Conservation (phyloP, 192 early-diverging fungal species). For the Pilaira anomala region DNA sequence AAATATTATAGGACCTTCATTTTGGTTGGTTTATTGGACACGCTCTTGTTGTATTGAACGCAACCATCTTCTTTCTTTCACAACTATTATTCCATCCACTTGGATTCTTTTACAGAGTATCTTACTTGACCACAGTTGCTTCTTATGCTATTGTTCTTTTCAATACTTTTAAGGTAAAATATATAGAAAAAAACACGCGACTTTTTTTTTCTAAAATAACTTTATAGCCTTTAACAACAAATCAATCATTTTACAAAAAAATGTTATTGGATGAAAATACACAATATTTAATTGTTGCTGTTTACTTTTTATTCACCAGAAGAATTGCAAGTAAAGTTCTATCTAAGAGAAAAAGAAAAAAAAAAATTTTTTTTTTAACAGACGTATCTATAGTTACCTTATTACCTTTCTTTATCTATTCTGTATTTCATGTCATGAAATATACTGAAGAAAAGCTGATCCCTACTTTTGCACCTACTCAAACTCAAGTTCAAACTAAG, state of each 20-base stretch:
- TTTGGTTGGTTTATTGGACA: slow-evolving; percentile 35
- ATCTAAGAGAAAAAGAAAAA: too few species aligned
- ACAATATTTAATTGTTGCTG: slow-evolving; percentile 18
- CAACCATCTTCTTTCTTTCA: slow-evolving; percentile 22
- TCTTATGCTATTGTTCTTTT: slow-evolving; percentile 32
- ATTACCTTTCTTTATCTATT: slow-evolving; percentile 24
- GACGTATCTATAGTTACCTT: slow-evolving; percentile 26
- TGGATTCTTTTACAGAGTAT: slow-evolving; percentile 21
- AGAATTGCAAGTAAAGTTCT: slow-evolving; percentile 33
- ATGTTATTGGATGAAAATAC: slow-evolving; percentile 33
- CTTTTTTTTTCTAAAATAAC: not conserved
- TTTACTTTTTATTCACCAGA: slow-evolving; percentile 28
- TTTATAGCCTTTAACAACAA: not conserved
- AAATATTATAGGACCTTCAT: slow-evolving; percentile 26
- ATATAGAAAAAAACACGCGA: not conserved
- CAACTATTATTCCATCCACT: slow-evolving; percentile 20
- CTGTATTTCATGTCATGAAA: slow-evolving; percentile 28
- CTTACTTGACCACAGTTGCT: slow-evolving; percentile 17
- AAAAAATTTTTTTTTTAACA: not conserved
- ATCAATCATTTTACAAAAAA: slow-evolving; percentile 11
- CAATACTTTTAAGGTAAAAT: slow-evolving; percentile 26
- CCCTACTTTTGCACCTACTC: slow-evolving; percentile 23
- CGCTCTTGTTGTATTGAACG: not conserved
- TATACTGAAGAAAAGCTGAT: slow-evolving; percentile 15
- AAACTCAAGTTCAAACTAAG: slow-evolving; percentile 37